Evolutionary conservation across 768 basidiomycete species (phyloP).

Genomic region (Trametes gibbosa): DNA sequence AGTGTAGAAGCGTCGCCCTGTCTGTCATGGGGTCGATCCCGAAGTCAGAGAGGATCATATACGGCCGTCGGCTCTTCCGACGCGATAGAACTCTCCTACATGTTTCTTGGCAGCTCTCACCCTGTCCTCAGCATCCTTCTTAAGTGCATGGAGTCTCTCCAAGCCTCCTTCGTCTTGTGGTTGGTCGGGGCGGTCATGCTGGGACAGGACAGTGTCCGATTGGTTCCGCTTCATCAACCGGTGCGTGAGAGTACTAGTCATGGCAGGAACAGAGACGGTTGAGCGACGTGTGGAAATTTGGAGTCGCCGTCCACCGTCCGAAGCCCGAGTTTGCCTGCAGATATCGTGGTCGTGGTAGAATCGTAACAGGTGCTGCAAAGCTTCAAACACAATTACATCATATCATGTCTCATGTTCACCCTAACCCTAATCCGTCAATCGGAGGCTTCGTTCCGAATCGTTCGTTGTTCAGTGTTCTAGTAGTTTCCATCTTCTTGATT

Average conservation of each 20-base stretch:
- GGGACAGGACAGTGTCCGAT: conserved; percentile 10
- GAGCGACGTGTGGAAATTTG: not conserved
- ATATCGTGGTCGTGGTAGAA: not conserved
- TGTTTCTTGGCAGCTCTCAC: not conserved
- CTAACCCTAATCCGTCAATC: not conserved
- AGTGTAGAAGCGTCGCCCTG: conserved; percentile 26
- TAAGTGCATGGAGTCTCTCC: not conserved
- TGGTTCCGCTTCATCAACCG: conserved; percentile 14
- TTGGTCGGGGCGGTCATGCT: conserved; percentile 3
- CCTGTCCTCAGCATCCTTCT: not conserved
- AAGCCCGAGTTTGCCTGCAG: not conserved
- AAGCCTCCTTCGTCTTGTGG: not conserved
- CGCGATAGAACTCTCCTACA: not conserved
- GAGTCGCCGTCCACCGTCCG: not conserved
- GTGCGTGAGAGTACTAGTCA: conserved; percentile 15
- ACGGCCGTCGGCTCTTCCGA: not conserved
- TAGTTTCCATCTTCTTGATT: no score
- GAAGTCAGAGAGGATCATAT: not conserved
- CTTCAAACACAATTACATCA: not conserved
- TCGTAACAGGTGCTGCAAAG: not conserved
- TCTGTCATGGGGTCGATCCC: conserved; percentile 2
- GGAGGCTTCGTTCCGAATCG: no score
- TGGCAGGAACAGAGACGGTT: not conserved
- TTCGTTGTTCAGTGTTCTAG: no score
- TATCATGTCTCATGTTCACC: not conserved